These are phyloP conservation scores for Isochrysis galbana DNA, from an alignment of 78 protist genomes.

Conservation along the genomic window DNA sequence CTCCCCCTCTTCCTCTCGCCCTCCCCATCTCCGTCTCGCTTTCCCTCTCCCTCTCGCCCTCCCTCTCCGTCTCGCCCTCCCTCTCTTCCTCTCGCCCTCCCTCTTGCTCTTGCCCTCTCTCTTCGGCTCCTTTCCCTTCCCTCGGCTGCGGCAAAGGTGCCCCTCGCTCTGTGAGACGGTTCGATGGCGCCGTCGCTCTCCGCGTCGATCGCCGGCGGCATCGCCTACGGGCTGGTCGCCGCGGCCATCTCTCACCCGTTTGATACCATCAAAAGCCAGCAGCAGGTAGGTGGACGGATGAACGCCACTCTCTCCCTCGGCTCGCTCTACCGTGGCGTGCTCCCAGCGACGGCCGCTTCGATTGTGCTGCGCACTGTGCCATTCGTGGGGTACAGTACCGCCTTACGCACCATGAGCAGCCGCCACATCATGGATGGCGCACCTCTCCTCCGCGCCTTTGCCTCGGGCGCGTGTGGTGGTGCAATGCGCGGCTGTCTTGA, in stretches of 20 bases:
- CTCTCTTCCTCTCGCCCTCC: too few species aligned
- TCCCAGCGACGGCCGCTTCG: not conserved
- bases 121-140: too few species aligned
- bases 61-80: too few species aligned
- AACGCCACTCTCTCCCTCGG: not conserved
- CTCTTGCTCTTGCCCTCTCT: too few species aligned
- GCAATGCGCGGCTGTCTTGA: slow-evolving; percentile 7
- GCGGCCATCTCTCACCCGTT: slow-evolving; percentile 16
- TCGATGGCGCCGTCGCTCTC: too few species aligned
- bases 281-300: not conserved
- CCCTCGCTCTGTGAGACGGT: too few species aligned
- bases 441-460: not conserved
- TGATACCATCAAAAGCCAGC: not conserved
- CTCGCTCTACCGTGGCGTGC: not conserved
- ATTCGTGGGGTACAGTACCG: not conserved
- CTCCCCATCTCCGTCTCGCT: too few species aligned
- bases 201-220: slow-evolving; percentile 2
- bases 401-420: not conserved
- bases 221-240: not conserved
- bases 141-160: too few species aligned
- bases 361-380: not conserved
- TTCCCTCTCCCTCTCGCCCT: too few species aligned
- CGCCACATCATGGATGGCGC: not conserved
- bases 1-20: too few species aligned
- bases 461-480: not conserved